phyloP scores from a whole-genome alignment of 2,329 filamentous ascomycete species.

The Teratosphaeria viscida region DNA sequence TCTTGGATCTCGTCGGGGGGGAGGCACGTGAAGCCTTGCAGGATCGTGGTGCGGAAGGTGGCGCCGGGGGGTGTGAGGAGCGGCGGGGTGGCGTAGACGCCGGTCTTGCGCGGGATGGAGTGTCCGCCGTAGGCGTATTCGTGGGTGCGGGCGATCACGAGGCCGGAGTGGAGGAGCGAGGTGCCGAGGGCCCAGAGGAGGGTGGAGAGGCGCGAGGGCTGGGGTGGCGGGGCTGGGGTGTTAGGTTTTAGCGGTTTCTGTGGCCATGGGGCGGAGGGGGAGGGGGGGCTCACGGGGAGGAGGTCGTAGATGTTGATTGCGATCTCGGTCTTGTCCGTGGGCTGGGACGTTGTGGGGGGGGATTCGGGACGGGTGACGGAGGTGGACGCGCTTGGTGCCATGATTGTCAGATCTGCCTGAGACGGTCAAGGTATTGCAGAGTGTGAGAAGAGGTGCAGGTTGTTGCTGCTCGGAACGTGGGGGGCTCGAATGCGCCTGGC shows the following conservation, averaged over 20 bases:
- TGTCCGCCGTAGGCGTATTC: constrained; percentile 85
- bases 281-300: constrained; percentile 20
- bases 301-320: constrained; percentile 30
- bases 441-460: neutral
- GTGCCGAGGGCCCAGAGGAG: constrained; percentile 68
- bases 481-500: neutral
- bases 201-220: constrained; percentile 66
- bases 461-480: too few relatives aligned
- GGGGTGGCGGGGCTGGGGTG: constrained; percentile 5
- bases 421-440: neutral
- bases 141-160: constrained; percentile 62
- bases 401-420: neutral
- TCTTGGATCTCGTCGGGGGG: constrained; percentile 58
- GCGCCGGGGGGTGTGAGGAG: constrained; percentile 63
- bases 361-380: neutral
- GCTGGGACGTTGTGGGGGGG: constrained; percentile 3
- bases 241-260: constrained; percentile 6
- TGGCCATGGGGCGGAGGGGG: neutral
- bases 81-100: constrained; percentile 71
- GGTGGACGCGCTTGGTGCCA: neutral
- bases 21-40: constrained; percentile 65
- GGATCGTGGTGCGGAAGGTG: constrained; percentile 62
- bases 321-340: constrained; percentile 21
- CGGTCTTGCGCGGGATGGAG: constrained; percentile 57
- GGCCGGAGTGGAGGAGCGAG: constrained; percentile 70